A percentile compares a stretch with the other conserved stretches of the same genome.
Evolutionary conservation across 352 stramenopile genomes (phyloP).

Genomic region (Pythium chondricola): DNA sequence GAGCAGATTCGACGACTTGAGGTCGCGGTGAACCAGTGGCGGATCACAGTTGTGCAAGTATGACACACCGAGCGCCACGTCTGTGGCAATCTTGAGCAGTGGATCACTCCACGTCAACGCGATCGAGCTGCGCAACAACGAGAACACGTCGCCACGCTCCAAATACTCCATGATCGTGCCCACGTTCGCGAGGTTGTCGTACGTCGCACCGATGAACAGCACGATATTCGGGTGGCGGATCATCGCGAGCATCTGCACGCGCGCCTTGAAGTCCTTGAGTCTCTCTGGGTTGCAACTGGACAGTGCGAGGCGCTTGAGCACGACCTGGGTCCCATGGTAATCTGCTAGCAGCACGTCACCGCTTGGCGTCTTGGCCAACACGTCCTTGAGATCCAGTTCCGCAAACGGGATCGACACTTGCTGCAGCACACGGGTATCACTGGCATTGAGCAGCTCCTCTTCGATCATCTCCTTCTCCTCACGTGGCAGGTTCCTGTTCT

Average conservation of each 20-base stretch:
- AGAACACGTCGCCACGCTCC: slow-evolving; percentile 60
- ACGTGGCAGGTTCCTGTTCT: slow-evolving; percentile 52
- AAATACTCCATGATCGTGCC: slow-evolving; percentile 77
- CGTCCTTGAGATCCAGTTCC: slow-evolving; percentile 67
- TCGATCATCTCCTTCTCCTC: slow-evolving; percentile 59
- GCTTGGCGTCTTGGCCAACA: slow-evolving; percentile 56
- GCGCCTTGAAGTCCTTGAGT: slow-evolving; percentile 65
- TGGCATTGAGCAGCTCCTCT: slow-evolving; percentile 30
- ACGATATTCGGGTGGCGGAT: slow-evolving; percentile 84
- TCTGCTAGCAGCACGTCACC: slow-evolving; percentile 65
- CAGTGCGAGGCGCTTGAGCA: slow-evolving; percentile 70
- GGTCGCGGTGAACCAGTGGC: slow-evolving; percentile 72
- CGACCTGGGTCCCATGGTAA: slow-evolving; percentile 68
- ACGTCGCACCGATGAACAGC: slow-evolving; percentile 80
- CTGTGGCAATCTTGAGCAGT: slow-evolving; percentile 73
- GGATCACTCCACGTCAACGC: slow-evolving; percentile 72
- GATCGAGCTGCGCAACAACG: slow-evolving; percentile 54
- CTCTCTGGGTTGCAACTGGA: slow-evolving; percentile 51
- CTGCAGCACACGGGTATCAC: slow-evolving; percentile 51
- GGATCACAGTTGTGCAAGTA: slow-evolving; percentile 81
- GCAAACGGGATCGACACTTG: slow-evolving; percentile 73
- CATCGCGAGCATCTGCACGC: slow-evolving; percentile 72
- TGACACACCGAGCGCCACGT: slow-evolving; percentile 71
- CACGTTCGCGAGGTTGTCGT: slow-evolving; percentile 74
- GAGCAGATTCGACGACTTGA: slow-evolving; percentile 78